Evolutionary conservation across 1,139 yeast genomes (phyloP).

Genomic region (Suhomyces choctaworum): DNA sequence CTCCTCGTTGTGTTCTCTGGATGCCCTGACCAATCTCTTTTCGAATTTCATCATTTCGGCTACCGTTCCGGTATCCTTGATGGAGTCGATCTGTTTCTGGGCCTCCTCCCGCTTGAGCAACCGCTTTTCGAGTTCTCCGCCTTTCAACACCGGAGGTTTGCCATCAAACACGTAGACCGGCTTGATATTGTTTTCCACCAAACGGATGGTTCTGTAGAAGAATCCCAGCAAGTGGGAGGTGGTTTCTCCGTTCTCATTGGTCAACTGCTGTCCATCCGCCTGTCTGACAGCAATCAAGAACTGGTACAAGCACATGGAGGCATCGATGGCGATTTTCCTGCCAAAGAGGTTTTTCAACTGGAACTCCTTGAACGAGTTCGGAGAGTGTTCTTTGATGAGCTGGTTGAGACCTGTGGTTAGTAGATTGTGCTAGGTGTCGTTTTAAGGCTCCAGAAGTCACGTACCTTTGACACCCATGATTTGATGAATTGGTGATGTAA

Average conservation of each 20-base stretch:
- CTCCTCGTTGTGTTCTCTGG: conserved; percentile 89
- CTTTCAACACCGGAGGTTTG: conserved; percentile 87
- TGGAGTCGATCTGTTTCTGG: conserved; percentile 64
- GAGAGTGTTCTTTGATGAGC: conserved; percentile 86
- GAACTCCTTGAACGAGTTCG: conserved; percentile 70
- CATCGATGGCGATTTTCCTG: conserved; percentile 89
- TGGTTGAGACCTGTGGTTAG: conserved; percentile 62
- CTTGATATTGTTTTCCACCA: conserved; percentile 88
- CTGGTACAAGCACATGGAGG: conserved; percentile 92
- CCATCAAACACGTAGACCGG: conserved; percentile 98
- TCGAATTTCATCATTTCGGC: conserved; percentile 78
- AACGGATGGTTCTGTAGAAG: conserved; percentile 85
- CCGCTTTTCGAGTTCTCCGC: conserved; percentile 90
- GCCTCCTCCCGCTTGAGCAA: conserved; percentile 82
- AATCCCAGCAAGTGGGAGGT: conserved; percentile 96
- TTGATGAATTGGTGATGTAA: not conserved
- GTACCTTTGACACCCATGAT: conserved; percentile 76
- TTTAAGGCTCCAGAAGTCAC: too few relatives aligned
- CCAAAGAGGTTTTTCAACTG: conserved; percentile 89
- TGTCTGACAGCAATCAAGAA: conserved; percentile 95
- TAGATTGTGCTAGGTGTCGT: conserved; percentile 1
- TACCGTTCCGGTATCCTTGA: conserved; percentile 76
- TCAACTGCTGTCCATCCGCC: conserved; percentile 91
- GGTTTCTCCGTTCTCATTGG: conserved; percentile 87
- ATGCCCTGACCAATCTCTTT: conserved; percentile 84